Percentiles rank a stretch among this genome's conserved stretches.
Conservation (phyloP, 768 basidiomycete genomes). For the Antrodiella citrinella region DNA sequence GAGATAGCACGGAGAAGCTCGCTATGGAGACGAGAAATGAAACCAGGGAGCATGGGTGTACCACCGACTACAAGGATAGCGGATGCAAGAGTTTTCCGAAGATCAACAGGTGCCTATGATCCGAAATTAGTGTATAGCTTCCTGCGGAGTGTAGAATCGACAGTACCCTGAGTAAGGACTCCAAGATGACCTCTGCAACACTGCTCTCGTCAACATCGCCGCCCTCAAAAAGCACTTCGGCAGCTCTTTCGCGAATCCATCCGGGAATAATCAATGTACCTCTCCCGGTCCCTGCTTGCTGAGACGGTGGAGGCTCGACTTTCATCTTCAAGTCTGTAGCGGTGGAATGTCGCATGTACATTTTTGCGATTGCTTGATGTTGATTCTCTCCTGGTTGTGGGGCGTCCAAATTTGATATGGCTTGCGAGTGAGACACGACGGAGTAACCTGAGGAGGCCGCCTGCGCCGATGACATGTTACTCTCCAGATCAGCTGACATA, state of each 20-base stretch:
- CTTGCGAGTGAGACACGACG: constrained; percentile 36
- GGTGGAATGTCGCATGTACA: constrained; percentile 72
- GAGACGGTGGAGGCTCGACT: constrained; percentile 57
- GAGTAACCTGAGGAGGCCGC: constrained; percentile 55
- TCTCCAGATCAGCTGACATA: constrained; percentile 37
- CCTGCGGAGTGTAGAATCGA: background rate
- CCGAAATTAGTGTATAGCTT: background rate
- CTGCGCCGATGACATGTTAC: constrained; percentile 38
- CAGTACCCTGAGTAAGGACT: constrained; percentile 68
- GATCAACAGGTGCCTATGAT: constrained; percentile 76
- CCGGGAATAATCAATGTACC: constrained; percentile 85
- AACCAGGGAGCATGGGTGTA: constrained; percentile 86
- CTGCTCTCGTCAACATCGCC: constrained; percentile 86
- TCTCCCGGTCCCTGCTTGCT: constrained; percentile 62
- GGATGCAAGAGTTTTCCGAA: constrained; percentile 75
- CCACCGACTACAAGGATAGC: constrained; percentile 86
- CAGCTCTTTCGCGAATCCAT: constrained; percentile 88
- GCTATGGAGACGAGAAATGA: constrained; percentile 79
- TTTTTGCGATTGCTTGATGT: constrained; percentile 55
- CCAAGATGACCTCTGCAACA: constrained; percentile 73
- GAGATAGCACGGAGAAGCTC: constrained; percentile 63
- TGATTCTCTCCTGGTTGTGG: constrained; percentile 36
- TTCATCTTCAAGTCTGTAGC: constrained; percentile 67
- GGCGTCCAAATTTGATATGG: constrained; percentile 17
- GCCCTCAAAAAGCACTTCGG: constrained; percentile 86